A percentile compares a stretch with the other conserved stretches of the same genome.
These are phyloP conservation scores for Filobasidium floriforme DNA, from an alignment of 768 basidiomycete genomes.

Conservation along the genomic window DNA sequence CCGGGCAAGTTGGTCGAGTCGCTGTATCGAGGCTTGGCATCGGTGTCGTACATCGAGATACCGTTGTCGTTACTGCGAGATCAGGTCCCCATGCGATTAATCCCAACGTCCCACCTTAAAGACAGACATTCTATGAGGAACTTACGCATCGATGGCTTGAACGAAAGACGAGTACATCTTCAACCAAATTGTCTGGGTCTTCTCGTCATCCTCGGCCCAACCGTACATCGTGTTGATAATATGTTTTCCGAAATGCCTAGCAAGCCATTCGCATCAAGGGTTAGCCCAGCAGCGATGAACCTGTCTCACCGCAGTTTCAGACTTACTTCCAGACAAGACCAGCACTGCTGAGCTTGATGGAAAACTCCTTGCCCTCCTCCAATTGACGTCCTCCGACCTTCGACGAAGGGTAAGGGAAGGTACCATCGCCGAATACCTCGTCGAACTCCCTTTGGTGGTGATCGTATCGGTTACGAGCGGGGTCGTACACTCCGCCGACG, in stretches of 20 bases:
- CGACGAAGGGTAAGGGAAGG: constrained; percentile 17
- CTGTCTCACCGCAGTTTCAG: no score
- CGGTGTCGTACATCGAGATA: constrained; percentile 66
- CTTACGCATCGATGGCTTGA: constrained; percentile 63
- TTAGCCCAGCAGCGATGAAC: no score
- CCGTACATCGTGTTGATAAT: constrained; percentile 63
- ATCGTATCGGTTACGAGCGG: constrained; percentile 70
- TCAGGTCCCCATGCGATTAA: background rate
- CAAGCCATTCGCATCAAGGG: background rate
- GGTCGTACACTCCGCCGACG: constrained; percentile 87
- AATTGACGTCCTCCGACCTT: background rate
- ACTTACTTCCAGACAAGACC: constrained; percentile 91
- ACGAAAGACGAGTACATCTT: constrained; percentile 91
- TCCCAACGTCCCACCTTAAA: no score
- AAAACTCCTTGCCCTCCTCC: constrained; percentile 29
- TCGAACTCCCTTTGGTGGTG: constrained; percentile 92
- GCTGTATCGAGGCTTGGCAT: constrained; percentile 59
- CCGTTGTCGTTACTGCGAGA: constrained; percentile 78
- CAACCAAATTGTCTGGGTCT: constrained; percentile 69
- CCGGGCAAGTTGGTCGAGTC: constrained; percentile 74
- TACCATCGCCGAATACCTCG: constrained; percentile 81
- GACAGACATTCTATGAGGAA: background rate
- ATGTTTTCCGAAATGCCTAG: constrained; percentile 71
- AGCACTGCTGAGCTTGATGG: constrained; percentile 83
- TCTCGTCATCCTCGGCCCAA: constrained; percentile 54